Percentiles rank a stretch among this genome's conserved stretches.
Conservation (phyloP, 345 rosid genomes). For the Gossypium bickii region DNA sequence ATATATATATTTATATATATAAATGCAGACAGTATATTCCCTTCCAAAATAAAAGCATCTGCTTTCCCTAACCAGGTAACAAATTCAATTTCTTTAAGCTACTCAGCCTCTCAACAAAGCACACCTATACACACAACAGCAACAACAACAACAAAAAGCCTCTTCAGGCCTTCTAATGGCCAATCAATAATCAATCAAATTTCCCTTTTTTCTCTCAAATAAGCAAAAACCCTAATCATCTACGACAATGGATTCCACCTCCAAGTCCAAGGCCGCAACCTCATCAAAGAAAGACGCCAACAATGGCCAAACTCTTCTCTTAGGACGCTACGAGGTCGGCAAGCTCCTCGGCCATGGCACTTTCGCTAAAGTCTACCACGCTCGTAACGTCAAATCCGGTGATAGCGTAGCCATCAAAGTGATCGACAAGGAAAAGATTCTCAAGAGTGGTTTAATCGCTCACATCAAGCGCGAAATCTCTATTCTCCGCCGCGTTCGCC, state of each 20-base stretch:
- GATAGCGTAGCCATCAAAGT: conserved; percentile 71
- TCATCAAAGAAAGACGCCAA: conserved; percentile 18
- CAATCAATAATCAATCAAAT: neutral
- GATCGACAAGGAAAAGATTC: conserved; percentile 70
- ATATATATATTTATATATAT: no score
- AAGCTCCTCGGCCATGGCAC: conserved; percentile 78
- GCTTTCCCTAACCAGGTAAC: neutral
- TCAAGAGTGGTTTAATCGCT: conserved; percentile 59
- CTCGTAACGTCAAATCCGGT: conserved; percentile 47
- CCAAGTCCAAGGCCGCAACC: neutral
- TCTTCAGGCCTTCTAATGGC: neutral
- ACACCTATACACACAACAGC: neutral
- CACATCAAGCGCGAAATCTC: conserved; percentile 79
- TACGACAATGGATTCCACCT: neutral
- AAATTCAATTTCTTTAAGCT: neutral
- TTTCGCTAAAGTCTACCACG: conserved; percentile 84
- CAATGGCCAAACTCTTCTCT: conserved; percentile 39
- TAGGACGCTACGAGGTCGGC: conserved; percentile 70
- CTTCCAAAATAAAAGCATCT: neutral
- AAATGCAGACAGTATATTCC: neutral
- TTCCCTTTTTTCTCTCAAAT: neutral
- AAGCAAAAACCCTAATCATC: neutral
- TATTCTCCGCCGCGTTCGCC: conserved; percentile 81
- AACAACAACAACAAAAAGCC: no score
- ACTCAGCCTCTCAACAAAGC: neutral